A percentile compares a stretch with the other conserved stretches of the same genome.
These are phyloP conservation scores for Trichoderma sp. DNA, from an alignment of 2,329 filamentous ascomycete genomes.

Conservation along the genomic window DNA sequence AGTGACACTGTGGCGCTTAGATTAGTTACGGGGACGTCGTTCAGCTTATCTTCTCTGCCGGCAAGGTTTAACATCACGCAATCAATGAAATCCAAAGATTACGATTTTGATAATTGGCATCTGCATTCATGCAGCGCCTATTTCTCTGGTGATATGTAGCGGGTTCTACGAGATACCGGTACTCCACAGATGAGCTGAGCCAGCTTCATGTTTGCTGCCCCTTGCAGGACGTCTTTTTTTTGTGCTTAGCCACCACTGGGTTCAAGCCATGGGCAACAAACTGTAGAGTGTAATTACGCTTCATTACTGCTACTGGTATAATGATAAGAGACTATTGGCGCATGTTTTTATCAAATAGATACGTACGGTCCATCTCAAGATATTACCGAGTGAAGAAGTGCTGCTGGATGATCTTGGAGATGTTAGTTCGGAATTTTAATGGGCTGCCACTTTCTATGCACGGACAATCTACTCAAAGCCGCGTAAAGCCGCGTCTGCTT, in stretches of 20 bases:
- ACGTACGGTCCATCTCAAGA: not conserved
- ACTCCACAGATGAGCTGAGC: not conserved
- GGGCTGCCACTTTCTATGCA: not conserved
- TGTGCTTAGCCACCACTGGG: not conserved
- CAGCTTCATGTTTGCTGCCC: not conserved
- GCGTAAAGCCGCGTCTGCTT: not conserved
- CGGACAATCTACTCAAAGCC: not conserved
- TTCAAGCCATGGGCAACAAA: not conserved
- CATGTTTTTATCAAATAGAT: not conserved
- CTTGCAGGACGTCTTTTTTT: not conserved
- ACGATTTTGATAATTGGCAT: not conserved
- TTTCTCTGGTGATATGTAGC: not conserved
- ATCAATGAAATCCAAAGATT: not conserved
- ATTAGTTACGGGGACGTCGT: not conserved
- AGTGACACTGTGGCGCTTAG: not conserved
- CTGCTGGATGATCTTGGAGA: not conserved
- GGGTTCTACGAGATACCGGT: not conserved
- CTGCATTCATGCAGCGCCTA: not conserved
- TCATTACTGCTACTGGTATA: not conserved
- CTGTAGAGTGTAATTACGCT: not conserved
- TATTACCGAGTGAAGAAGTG: not conserved
- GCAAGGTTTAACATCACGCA: not conserved
- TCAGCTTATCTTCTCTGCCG: not conserved
- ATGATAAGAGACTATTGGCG: not conserved
- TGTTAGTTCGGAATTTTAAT: not conserved